Percentiles rank a stretch among this genome's conserved stretches.
Evolutionary conservation across 352 stramenopile species (phyloP).

Genomic region (Globisporangium camurandrum): DNA sequence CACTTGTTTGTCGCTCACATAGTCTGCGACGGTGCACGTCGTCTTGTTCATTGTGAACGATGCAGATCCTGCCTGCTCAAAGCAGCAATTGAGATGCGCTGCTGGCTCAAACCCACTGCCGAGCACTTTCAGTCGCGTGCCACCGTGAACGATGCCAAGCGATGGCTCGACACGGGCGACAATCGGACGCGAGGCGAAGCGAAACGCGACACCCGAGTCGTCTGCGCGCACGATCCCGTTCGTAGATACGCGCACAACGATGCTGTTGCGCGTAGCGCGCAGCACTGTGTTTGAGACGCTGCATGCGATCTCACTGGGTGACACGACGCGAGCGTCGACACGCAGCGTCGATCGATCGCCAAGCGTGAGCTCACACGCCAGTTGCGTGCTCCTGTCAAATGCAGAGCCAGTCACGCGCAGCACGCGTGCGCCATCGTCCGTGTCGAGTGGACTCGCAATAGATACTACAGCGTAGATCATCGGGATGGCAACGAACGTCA

Average conservation of each 20-base stretch:
- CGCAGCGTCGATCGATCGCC: conserved; percentile 1
- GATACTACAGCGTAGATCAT: conserved; percentile 37
- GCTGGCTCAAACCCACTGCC: conserved; percentile 37
- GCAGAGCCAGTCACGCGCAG: conserved; percentile 25
- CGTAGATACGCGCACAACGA: conserved; percentile 20
- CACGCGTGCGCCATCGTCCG: conserved; percentile 17
- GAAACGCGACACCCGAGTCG: conserved; percentile 20
- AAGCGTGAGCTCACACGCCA: conserved; percentile 25
- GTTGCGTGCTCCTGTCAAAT: conserved; percentile 16
- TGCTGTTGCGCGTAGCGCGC: conserved; percentile 10
- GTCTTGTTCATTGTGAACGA: not conserved
- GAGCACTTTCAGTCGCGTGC: conserved; percentile 24
- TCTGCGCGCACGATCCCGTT: conserved; percentile 16
- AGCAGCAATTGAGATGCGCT: conserved; percentile 44
- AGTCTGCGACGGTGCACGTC: conserved; percentile 17
- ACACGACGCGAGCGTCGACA: conserved; percentile 13
- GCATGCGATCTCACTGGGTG: conserved; percentile 16
- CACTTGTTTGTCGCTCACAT: conserved; percentile 26
- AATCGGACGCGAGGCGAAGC: conserved; percentile 21
- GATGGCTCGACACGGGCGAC: conserved; percentile 37
- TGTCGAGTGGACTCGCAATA: conserved; percentile 14
- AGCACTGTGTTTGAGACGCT: conserved; percentile 7
- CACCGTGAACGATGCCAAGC: conserved; percentile 25
- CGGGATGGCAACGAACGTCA: conserved; percentile 45
- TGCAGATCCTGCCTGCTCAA: conserved; percentile 16